A percentile compares a stretch with the other conserved stretches of the same genome.
These are phyloP conservation scores for Pyrenochaeta sp. DNA, from an alignment of 2,329 filamentous ascomycete species.

Conservation along the genomic window DNA sequence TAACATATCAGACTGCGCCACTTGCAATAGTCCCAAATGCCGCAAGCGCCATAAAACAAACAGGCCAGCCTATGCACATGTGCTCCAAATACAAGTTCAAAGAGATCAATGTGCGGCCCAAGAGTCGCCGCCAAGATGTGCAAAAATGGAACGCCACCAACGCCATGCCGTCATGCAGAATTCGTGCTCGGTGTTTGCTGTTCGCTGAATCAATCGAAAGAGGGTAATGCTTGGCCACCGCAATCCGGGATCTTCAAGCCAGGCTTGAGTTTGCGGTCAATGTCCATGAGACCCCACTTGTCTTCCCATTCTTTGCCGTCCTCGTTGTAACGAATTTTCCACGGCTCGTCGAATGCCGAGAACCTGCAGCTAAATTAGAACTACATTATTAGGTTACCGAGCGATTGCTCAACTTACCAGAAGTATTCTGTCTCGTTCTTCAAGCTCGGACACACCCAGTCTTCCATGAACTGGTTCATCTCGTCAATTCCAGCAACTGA, in stretches of 20 bases:
- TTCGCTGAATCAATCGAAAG: conserved; percentile 14
- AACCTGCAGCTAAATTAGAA: conserved; percentile 64
- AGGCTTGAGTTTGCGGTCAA: conserved; percentile 81
- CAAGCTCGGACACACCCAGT: conserved; percentile 84
- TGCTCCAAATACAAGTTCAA: conserved; percentile 19
- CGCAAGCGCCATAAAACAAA: neutral
- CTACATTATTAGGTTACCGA: neutral
- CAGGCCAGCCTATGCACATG: conserved; percentile 11
- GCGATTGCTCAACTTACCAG: conserved; percentile 66
- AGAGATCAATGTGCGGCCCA: conserved; percentile 16
- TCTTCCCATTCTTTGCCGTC: conserved; percentile 82
- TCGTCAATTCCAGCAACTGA: conserved; percentile 80
- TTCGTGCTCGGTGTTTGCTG: conserved; percentile 9
- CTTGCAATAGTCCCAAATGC: neutral
- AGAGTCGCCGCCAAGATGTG: conserved; percentile 14
- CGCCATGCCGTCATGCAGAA: conserved; percentile 37
- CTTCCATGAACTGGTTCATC: conserved; percentile 85
- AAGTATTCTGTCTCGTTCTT: conserved; percentile 90
- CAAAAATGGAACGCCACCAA: conserved; percentile 28
- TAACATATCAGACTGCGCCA: neutral
- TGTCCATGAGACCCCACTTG: conserved; percentile 92
- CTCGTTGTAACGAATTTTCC: conserved; percentile 82
- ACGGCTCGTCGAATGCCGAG: conserved; percentile 94
- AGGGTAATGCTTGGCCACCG: conserved; percentile 67
- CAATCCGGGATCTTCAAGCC: conserved; percentile 90